Conservation (phyloP, 352 stramenopile species). For the Pythium monospermum region DNA sequence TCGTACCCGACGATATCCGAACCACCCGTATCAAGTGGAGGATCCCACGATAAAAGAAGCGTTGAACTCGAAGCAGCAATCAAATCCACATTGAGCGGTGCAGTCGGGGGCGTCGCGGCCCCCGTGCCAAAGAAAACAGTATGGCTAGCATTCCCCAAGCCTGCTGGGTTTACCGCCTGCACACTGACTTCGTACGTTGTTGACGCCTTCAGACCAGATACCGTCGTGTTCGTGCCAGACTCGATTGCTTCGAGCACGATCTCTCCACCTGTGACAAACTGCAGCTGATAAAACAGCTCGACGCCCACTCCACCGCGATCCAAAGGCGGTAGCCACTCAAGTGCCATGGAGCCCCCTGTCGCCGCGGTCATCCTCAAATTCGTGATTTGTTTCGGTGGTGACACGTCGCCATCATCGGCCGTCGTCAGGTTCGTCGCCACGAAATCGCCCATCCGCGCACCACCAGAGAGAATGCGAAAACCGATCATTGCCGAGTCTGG, state of each 20-base stretch:
- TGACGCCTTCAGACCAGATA: slow-evolving; percentile 43
- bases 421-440: slow-evolving; percentile 29
- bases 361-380: slow-evolving; percentile 17
- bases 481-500: slow-evolving; percentile 32
- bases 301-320: slow-evolving; percentile 32
- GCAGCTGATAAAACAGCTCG: slow-evolving; percentile 26
- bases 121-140: slow-evolving; percentile 25
- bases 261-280: slow-evolving; percentile 12
- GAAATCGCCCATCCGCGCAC: slow-evolving; percentile 21
- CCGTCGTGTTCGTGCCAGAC: slow-evolving; percentile 2
- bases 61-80: slow-evolving; percentile 33
- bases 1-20: slow-evolving; percentile 42
- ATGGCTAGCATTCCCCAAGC: slow-evolving; percentile 20
- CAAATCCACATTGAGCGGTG: slow-evolving; percentile 28
- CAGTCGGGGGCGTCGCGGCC: slow-evolving; percentile 19
- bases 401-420: slow-evolving; percentile 51
- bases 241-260: slow-evolving; percentile 4
- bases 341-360: slow-evolving; percentile 35
- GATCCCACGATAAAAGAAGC: slow-evolving; percentile 38
- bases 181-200: slow-evolving; percentile 44
- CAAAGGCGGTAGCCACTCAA: slow-evolving; percentile 37
- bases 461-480: slow-evolving; percentile 36
- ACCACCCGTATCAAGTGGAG: slow-evolving; percentile 43
- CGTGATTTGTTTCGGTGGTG: slow-evolving; percentile 35
- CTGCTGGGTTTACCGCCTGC: slow-evolving; percentile 27